Evolutionary conservation across 345 rosid genomes (phyloP).

Genomic region (Acer saccharum): DNA sequence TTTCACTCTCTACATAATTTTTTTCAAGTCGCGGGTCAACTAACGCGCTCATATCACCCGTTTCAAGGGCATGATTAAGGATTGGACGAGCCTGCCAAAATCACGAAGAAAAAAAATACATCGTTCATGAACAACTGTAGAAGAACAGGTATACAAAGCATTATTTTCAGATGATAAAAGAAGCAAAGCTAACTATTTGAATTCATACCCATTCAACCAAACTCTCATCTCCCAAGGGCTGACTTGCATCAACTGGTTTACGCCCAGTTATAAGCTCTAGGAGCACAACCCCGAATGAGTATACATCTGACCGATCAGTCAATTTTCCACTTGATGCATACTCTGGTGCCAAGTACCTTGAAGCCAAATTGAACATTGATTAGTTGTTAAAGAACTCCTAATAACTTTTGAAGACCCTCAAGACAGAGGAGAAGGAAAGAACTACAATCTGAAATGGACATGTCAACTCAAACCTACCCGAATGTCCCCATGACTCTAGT

Average conservation of each 20-base stretch:
- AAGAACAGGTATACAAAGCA: not conserved
- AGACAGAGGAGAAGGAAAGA: no score
- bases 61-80: slow-evolving; percentile 70
- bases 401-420: no score
- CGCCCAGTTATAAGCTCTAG: slow-evolving; percentile 95
- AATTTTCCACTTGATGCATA: slow-evolving; percentile 96
- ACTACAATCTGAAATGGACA: no score
- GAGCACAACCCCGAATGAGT: slow-evolving; percentile 95
- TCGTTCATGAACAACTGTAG: not conserved
- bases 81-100: slow-evolving; percentile 75
- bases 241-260: slow-evolving; percentile 80
- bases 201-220: slow-evolving; percentile 94
- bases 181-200: not conserved
- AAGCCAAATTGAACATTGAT: slow-evolving; percentile 13
- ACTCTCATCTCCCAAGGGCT: slow-evolving; percentile 94
- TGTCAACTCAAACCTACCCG: slow-evolving; percentile 56
- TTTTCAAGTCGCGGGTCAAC: slow-evolving; percentile 77
- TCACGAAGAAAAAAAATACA: not conserved
- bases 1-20: slow-evolving; percentile 68
- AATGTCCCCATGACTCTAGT: slow-evolving; percentile 99
- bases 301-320: slow-evolving; percentile 94
- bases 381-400: not conserved
- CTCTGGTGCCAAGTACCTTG: slow-evolving; percentile 95
- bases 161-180: not conserved
- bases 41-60: slow-evolving; percentile 62